Base-by-base conservation (phyloP, 495 filamentous ascomycete genomes). In the Wilcoxina mikolae region DNA sequence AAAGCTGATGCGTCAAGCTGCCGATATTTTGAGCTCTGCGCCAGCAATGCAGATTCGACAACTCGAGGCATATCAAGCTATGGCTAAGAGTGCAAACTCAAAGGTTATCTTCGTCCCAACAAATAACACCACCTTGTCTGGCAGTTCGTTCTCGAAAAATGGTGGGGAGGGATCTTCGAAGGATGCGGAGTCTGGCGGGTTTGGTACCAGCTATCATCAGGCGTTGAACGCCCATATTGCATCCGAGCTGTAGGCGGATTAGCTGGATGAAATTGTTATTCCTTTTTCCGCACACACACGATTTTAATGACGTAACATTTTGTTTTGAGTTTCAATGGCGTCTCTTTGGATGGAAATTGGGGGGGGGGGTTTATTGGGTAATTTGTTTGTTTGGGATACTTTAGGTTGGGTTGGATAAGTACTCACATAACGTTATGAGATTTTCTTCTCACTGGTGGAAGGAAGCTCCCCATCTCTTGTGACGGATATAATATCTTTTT, bases 41-140 rank as follows among this genome's bases (percentile, higher is more conserved):
- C 93, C 91, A 0, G 91, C 91, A 47, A 99, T 99, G 91, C 91
- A 99, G 71, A 99, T 99, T 71, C 74, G 89, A 22, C 94, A 96
- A 60, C 80, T 99, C 56, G 91, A 99, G 74, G 91, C 91, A n/a
- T 95, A 96, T 87, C 91, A 99, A 67, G 78, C 86, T 7, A 96
- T 96, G 91, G 93, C 91, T 55, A 96, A 96, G 80, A 78, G 77
- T 0, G 88, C 91, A 18, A 94, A 95, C 70, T 75, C 74, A 96
- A 98, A 75, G 91, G 49, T 52, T 27, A 52, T 52, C 31, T 52
- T 52, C 24, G 49, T 52, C 2, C 72, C 73, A 0, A 76, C 58
- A 66, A 54, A 58, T 20, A 54, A 60, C 45, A 65, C 68, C 1
- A 33, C 79, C 58, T 49, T 49, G 4, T 43, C 45, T 5, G 45